Base-by-base conservation (phyloP, 2,329 filamentous ascomycete species). In the Blastomyces silverae region DNA sequence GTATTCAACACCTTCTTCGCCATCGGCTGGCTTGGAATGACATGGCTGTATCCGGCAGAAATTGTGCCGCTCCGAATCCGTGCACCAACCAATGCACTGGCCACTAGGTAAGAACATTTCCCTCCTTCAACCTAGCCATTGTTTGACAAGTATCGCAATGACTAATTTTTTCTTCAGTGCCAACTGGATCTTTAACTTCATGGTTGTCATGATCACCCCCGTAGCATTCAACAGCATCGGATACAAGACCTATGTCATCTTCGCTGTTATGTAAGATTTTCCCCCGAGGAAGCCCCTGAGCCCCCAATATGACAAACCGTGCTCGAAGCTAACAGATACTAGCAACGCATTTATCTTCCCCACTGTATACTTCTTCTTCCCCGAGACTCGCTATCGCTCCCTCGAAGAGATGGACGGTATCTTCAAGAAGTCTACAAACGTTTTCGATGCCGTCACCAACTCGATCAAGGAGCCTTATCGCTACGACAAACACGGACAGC, bases 1-100 rank as follows among this genome's bases (percentile, higher is more conserved):
- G 72, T 84, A 58, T 87, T 84, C 76, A 84, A 85, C 73, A 83
- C 82, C 69, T 86, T 86, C 73, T 82, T 85, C 56, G 83, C 82
- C 0, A 82, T 85, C 64, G 84, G 83, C 0, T 85, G 85, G 74
- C 77, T 85, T 0, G 84, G 84, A 1, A 80, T 83, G 42, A 85
- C 84, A 69, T 86, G 85, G 74, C 76, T 86, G 25, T 87, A 86
- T 73, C 84, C 83, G 65, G 81, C 84, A 0, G 84, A 86, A 69
- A 77, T 86, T 22, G 83, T 83, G 0, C 84, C 84, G 0, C 75
- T 82, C 20, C 74, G 79, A 13, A 72, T 84, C 37, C 76, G 82
- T 25, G 81, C 83, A 66, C 63, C 57, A 37, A 46, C 63, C n/a
- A 64, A 64, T 60, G 63, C 63, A 79, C 82, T 25, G 85, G 86